Base-by-base conservation (phyloP, 2,329 filamentous ascomycete genomes). In the Verticillium dahliae region DNA sequence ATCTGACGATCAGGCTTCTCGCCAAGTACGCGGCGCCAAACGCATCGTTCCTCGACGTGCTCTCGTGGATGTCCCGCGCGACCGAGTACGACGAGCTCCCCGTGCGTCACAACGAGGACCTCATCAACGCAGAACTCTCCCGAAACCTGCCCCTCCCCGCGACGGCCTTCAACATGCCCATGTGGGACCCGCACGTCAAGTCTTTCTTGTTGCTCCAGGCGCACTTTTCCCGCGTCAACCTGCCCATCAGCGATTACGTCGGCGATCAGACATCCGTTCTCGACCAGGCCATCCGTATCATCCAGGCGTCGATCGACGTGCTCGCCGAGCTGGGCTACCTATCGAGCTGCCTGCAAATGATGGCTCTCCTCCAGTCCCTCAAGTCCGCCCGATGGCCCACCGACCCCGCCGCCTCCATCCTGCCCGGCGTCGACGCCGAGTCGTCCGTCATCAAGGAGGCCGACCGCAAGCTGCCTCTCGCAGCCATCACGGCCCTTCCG, bases 171-270 rank as follows among this genome's bases (percentile, higher is more conserved):
- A 88, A 87, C 10, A 78, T 97, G 50, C 94, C 94, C 1, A 90
- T 99, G 88, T 99, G 95, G 95, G 95, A 99, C 77, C 95, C 95
- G 0, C 95, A 99, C 72, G 92, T 98, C 71, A 99, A 99, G 75
- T 88, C 95, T 0, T 98, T 97, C 78, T 79, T 99, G 41, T 83
- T 99, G 1, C 83, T 99, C 0, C 96, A 99, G 75, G 92, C 95
- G 0, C 92, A 97, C 76, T 96, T 99, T 85, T 92, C 90, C 22
- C 90, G 94, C 62, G 89, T 98, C 67, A 88, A 94, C 60, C 86
- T 99, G 3, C 96, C 96, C 3, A 97, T 99, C 62, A 89, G 91
- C 0, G 95, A 99, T 81, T 99, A 99, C 71, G 92, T 99, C 2
- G 95, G 95, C 69, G 95, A 99, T 74, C 91, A 96, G 75, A 89